phyloP scores from a whole-genome alignment of 2,329 filamentous ascomycete species.

The Apiospora marii region DNA sequence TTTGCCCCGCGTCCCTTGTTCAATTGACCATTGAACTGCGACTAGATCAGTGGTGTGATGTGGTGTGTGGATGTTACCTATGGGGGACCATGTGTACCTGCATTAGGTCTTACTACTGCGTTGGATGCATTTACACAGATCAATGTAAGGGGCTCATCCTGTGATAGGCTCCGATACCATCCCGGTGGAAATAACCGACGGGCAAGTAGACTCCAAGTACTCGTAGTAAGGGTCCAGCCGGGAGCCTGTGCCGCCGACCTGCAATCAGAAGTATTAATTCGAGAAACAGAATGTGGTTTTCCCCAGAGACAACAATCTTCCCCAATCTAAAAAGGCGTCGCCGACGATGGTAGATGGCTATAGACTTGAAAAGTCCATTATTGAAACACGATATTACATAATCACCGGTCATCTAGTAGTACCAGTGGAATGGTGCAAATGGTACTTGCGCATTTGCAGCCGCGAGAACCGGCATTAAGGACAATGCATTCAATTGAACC shows the following conservation, averaged over 20 bases:
- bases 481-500: neutral
- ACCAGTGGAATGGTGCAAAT: neutral
- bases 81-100: slow-evolving; percentile 2
- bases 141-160: neutral
- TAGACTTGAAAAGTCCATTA: neutral
- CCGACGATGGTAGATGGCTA: neutral
- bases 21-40: neutral
- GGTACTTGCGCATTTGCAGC: neutral
- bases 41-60: neutral
- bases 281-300: neutral
- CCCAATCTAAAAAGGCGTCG: neutral
- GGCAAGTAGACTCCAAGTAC: neutral
- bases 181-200: neutral
- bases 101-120: slow-evolving; percentile 9
- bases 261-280: neutral
- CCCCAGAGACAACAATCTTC: neutral
- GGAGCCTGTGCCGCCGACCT: neutral
- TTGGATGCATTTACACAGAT: neutral
- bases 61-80: slow-evolving; percentile 11
- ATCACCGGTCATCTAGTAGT: neutral
- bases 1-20: neutral
- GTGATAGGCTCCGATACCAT: neutral
- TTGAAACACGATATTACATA: neutral
- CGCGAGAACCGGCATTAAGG: neutral
- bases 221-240: neutral